A percentile compares a stretch with the other conserved stretches of the same genome.
These are phyloP conservation scores for Allantophomopsis lycopodina DNA, from an alignment of 2,329 filamentous ascomycete genomes.

Conservation along the genomic window DNA sequence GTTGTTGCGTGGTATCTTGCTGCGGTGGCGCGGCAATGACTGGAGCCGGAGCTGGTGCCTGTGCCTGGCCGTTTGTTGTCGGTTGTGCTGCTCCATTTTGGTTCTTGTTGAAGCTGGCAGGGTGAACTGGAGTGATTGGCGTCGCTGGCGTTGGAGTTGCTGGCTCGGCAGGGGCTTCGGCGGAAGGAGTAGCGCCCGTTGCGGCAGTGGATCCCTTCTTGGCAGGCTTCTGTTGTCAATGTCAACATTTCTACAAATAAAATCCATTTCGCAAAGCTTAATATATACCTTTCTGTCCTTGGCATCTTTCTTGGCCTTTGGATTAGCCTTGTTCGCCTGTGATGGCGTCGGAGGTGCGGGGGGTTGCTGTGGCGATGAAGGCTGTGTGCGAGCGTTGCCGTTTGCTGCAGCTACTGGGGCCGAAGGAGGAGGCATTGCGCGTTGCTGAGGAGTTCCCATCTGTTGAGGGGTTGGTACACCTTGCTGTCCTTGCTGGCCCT, in stretches of 20 bases:
- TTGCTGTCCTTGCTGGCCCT: too few species aligned
- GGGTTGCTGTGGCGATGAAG: conserved; percentile 48
- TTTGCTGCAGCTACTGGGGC: conserved; percentile 34
- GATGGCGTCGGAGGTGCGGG: conserved; percentile 65
- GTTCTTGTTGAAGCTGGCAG: conserved; percentile 31
- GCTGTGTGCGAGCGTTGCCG: conserved; percentile 39
- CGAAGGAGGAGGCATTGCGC: conserved; percentile 54
- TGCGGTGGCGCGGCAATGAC: conserved; percentile 22
- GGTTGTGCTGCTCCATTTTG: conserved; percentile 29
- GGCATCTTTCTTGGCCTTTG: conserved; percentile 73
- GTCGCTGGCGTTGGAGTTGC: conserved; percentile 48
- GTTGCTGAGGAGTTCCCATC: conserved; percentile 55
- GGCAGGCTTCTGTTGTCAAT: conserved; percentile 18
- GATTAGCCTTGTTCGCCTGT: conserved; percentile 57
- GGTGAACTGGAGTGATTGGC: conserved; percentile 46
- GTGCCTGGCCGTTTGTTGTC: conserved; percentile 19
- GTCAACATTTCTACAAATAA: conserved; percentile 17
- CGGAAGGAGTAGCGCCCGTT: conserved; percentile 41
- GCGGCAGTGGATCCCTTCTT: conserved; percentile 49
- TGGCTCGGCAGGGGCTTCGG: conserved; percentile 39
- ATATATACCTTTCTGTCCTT: conserved; percentile 48
- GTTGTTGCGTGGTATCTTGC: conserved; percentile 25
- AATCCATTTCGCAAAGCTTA: conserved; percentile 7
- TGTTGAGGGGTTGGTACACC: conserved; percentile 14
- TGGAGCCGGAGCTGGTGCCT: conserved; percentile 25